phyloP scores from a whole-genome alignment of 768 basidiomycete genomes.

The Bullera alba region DNA sequence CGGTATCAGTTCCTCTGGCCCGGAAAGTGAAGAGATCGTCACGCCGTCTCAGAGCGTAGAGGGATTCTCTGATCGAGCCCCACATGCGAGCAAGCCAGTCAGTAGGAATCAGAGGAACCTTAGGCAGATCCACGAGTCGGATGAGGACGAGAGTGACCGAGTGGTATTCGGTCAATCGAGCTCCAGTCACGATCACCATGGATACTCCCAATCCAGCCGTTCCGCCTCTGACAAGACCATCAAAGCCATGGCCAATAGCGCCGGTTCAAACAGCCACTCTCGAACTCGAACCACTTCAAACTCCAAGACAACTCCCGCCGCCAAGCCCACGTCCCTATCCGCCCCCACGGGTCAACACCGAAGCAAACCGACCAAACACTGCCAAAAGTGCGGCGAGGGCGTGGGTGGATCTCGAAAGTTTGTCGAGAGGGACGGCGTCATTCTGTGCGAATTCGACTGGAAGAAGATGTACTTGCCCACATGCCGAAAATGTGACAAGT shows the following conservation, averaged over 20 bases:
- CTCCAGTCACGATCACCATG: neutral
- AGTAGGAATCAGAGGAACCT: slow-evolving; percentile 13
- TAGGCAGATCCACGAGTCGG: slow-evolving; percentile 33
- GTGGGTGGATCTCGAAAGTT: slow-evolving; percentile 64
- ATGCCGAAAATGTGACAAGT: slow-evolving; percentile 76
- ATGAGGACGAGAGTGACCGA: slow-evolving; percentile 30
- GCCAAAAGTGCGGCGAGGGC: slow-evolving; percentile 60
- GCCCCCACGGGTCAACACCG: too few species aligned
- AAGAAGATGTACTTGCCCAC: slow-evolving; percentile 94
- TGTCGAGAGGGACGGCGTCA: slow-evolving; percentile 70
- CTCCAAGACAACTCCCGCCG: neutral
- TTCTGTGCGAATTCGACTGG: slow-evolving; percentile 87
- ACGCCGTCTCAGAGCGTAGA: slow-evolving; percentile 35
- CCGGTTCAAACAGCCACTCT: neutral
- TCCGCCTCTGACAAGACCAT: slow-evolving; percentile 6
- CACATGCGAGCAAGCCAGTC: slow-evolving; percentile 1
- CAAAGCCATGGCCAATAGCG: neutral
- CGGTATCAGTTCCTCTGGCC: slow-evolving; percentile 14
- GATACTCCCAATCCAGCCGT: neutral
- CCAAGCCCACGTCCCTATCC: neutral
- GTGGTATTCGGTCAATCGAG: slow-evolving; percentile 21
- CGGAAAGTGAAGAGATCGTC: slow-evolving; percentile 35
- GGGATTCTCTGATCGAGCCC: slow-evolving; percentile 23
- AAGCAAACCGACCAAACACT: slow-evolving; percentile 47
- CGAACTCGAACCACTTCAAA: neutral